Evolutionary conservation across 257 asterid species (phyloP).

Genomic region (Fraxinus cuspidata): DNA sequence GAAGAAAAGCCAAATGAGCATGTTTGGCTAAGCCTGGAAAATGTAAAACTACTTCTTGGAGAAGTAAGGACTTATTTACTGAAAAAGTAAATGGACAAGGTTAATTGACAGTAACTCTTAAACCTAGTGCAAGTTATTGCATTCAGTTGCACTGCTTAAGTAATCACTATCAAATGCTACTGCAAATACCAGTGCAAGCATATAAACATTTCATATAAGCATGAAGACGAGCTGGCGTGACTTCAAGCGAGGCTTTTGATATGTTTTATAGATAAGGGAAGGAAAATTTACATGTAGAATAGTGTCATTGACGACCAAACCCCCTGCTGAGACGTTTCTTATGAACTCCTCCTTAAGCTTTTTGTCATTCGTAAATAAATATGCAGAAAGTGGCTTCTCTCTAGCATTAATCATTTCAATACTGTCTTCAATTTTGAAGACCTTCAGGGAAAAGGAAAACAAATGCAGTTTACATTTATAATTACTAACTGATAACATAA

Average conservation of each 20-base stretch:
- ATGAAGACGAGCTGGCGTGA: not conserved
- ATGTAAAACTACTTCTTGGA: not conserved
- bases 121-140: too few relatives aligned
- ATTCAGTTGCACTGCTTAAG: not conserved
- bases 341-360: slow-evolving; percentile 70
- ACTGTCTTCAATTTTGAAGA: slow-evolving; percentile 63
- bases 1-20: not conserved
- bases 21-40: not conserved
- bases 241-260: not conserved
- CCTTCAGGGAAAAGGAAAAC: slow-evolving; percentile 40
- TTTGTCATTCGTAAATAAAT: slow-evolving; percentile 72
- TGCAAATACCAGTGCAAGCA: not conserved
- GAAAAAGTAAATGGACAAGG: not conserved
- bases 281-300: slow-evolving; percentile 60
- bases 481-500: not conserved
- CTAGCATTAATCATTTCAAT: slow-evolving; percentile 52
- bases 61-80: not conserved
- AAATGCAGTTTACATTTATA: not conserved
- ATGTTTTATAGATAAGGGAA: not conserved
- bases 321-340: slow-evolving; percentile 69
- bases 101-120: not conserved
- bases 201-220: not conserved
- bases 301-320: slow-evolving; percentile 67
- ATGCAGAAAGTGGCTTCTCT: slow-evolving; percentile 94
- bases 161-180: not conserved